Conservation (phyloP, 2,329 filamentous ascomycete species). For the Colletotrichum falcatum region DNA sequence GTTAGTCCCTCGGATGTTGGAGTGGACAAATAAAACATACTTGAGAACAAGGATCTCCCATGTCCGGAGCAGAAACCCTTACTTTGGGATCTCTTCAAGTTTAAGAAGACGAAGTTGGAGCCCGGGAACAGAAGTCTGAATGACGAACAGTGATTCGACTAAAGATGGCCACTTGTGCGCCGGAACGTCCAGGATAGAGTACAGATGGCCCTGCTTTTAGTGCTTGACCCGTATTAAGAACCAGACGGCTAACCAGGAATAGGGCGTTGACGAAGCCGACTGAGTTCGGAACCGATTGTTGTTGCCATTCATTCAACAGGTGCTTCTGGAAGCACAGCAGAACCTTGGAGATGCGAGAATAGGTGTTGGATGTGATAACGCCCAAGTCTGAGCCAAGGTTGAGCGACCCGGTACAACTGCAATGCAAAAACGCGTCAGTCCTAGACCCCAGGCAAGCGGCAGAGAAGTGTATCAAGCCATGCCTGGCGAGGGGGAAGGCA, state of each 20-base stretch:
- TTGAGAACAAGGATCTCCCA: constrained; percentile 2
- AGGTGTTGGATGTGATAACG: constrained; percentile 1
- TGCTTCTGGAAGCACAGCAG: constrained; percentile 5
- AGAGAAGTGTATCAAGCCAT: constrained; percentile 5
- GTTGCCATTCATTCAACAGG: background rate
- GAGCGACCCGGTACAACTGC: background rate
- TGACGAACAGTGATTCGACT: too few relatives aligned
- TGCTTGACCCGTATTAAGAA: background rate
- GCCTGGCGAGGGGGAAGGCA: background rate
- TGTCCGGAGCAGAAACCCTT: too few relatives aligned
- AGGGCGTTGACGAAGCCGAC: background rate
- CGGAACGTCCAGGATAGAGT: too few relatives aligned
- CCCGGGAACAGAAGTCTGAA: background rate
- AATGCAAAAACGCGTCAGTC: background rate
- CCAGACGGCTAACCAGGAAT: background rate
- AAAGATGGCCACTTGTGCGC: background rate
- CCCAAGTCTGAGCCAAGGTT: background rate
- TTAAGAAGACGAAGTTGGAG: background rate
- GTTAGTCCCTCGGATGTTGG: background rate
- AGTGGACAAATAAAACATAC: background rate
- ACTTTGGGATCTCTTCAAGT: too few relatives aligned
- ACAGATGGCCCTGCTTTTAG: constrained; percentile 1
- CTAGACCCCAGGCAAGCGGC: background rate
- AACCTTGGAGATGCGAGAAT: constrained; percentile 16
- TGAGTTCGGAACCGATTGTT: too few relatives aligned